Evolutionary conservation across 1,139 yeast species (phyloP), one percentile per base, ranked within the genome.

Genomic region (Blastobotrys petasosporus): DNA sequence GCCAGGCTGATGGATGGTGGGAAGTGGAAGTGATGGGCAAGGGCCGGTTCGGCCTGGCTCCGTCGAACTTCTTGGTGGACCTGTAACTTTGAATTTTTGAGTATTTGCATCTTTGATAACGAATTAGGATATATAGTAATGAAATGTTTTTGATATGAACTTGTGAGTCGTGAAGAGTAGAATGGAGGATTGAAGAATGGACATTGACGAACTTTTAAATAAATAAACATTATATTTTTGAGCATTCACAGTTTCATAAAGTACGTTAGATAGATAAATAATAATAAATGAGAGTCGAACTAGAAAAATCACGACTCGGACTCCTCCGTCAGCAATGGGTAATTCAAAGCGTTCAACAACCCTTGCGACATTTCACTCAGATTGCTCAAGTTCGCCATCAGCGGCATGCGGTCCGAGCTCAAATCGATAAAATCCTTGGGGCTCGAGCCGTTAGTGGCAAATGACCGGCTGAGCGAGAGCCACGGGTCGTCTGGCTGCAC

Each of bases 1-100:
- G 76, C 70, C 94, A 86, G 62, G 90, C 83, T 46, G 95, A 87
- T 59, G 87, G 88, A 32, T 87, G 96, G 95, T 87, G 84, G 82
- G 81, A 82, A 55, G 84, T 86, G 51, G 95, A 87, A 61, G 77
- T 83, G 44, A 71, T 77, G 7, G 76, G 76, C 9, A 57, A 60
- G n/a, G 49, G 49, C 16, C 73, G 74, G 25, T 71, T 79, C 8
- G 96, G 96, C 0, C 72, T 86, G 45, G 92, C 88, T 2, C 95
- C 96, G 10, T 85, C 90, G 48, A 86, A 87, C 58, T 86, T 69
- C 54, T 52, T 66, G 52, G 54, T 57, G 36, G 45, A 41, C 9
- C 8, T 31, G 33, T 31, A 31, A 8, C 5, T 20, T 20, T 20
- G 4, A 20, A 20, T 7, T 7, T 4, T 20, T 20, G 25, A n/a